A percentile compares a stretch with the other conserved stretches of the same genome.
These are phyloP conservation scores for Lyophyllum decastes DNA, from an alignment of 768 basidiomycete species.

Conservation along the genomic window DNA sequence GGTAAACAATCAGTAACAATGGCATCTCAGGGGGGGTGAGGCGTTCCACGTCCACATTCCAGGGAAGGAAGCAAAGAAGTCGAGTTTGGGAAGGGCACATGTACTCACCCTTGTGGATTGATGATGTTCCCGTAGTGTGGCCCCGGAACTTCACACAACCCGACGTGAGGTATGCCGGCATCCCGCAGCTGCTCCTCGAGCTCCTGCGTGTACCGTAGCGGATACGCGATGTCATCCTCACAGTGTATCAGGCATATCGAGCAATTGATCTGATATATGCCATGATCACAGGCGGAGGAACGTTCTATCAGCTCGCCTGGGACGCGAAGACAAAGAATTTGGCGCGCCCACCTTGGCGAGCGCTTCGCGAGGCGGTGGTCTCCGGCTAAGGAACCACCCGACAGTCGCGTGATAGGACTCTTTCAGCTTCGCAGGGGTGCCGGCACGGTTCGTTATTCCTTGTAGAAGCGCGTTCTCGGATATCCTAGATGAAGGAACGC, in stretches of 20 bases:
- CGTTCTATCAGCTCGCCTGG: background rate
- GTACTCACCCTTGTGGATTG: constrained; percentile 21
- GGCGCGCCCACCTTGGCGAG: constrained; percentile 16
- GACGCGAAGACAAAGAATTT: background rate
- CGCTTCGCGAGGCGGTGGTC: constrained; percentile 9
- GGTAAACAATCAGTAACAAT: background rate
- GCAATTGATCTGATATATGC: constrained; percentile 14
- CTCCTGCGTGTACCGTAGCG: constrained; percentile 14
- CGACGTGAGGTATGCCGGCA: constrained; percentile 19
- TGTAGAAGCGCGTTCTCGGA: constrained; percentile 12
- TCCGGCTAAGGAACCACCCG: constrained; percentile 22
- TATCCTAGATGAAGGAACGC: constrained; percentile 6
- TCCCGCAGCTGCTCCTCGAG: constrained; percentile 21
- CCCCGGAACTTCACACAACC: constrained; percentile 19
- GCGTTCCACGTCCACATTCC: no score
- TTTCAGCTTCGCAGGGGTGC: constrained; percentile 18
- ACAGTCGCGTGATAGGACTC: constrained; percentile 15
- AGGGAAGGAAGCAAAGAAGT: background rate
- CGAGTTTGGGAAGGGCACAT: no score
- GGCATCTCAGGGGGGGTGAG: no score
- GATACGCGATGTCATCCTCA: constrained; percentile 26
- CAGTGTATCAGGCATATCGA: constrained; percentile 26
- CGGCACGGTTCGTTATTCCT: constrained; percentile 16
- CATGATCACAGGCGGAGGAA: background rate
- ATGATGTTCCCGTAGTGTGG: constrained; percentile 24